phyloP scores from a whole-genome alignment of 2,329 filamentous ascomycete species.

The Hymenotorrendiella dingleyae region DNA sequence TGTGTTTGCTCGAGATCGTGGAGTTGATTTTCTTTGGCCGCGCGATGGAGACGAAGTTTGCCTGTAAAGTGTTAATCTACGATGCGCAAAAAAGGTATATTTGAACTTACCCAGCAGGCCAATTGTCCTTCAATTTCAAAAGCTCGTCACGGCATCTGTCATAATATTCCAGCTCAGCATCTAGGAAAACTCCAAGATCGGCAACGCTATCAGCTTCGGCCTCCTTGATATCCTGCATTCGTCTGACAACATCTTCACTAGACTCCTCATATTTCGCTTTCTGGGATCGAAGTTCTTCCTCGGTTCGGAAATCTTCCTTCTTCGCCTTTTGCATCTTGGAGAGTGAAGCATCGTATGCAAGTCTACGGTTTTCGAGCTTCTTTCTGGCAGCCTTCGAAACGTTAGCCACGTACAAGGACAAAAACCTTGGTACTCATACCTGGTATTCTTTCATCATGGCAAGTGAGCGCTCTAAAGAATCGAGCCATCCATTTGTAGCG shows the following conservation, averaged over 20 bases:
- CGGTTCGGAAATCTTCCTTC: conserved; percentile 86
- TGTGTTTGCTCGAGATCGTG: conserved; percentile 54
- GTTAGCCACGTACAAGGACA: conserved; percentile 13
- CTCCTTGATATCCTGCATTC: conserved; percentile 97
- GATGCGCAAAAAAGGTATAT: too few species aligned
- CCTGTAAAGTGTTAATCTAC: too few species aligned
- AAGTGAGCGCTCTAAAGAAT: conserved; percentile 82
- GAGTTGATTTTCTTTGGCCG: conserved; percentile 19
- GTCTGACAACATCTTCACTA: conserved; percentile 81
- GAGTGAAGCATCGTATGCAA: conserved; percentile 86
- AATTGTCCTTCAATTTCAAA: conserved; percentile 60
- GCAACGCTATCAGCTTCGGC: conserved; percentile 76
- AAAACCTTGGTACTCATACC: conserved; percentile 45
- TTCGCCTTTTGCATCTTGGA: conserved; percentile 90
- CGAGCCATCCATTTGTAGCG: conserved; percentile 78
- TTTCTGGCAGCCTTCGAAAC: conserved; percentile 64
- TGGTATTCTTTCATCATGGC: conserved; percentile 98
- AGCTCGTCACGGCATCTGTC: conserved; percentile 86
- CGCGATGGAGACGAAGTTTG: conserved; percentile 24
- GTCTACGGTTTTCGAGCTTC: conserved; percentile 83
- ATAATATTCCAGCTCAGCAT: conserved; percentile 85
- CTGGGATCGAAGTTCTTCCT: conserved; percentile 84
- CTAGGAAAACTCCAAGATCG: conserved; percentile 75
- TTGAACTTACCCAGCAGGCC: conserved; percentile 56
- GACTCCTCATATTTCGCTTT: conserved; percentile 97